These are phyloP conservation scores for Strobilomyces confusus DNA, from an alignment of 768 basidiomycete species.

Conservation along the genomic window DNA sequence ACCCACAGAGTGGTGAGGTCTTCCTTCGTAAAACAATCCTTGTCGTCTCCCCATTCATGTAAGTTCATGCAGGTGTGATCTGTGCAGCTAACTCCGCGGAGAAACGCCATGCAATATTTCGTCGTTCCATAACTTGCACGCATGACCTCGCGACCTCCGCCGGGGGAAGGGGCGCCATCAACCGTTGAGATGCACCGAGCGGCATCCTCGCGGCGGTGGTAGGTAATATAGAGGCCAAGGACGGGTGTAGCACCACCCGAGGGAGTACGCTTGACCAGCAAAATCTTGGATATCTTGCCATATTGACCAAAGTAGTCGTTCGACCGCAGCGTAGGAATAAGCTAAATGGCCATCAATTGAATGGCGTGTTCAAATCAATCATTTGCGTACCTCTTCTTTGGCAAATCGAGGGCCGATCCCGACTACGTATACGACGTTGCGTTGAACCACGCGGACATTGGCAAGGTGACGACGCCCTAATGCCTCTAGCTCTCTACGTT, in stretches of 20 bases:
- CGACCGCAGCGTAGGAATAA: conserved; percentile 88
- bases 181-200: conserved; percentile 89
- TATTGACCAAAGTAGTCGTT: conserved; percentile 98
- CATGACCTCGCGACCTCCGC: conserved; percentile 84
- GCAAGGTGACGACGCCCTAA: conserved; percentile 81
- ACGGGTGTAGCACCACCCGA: conserved; percentile 69
- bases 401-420: conserved; percentile 93
- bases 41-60: conserved; percentile 98
- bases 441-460: conserved; percentile 94
- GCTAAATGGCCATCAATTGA: conserved; percentile 38
- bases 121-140: conserved; percentile 95
- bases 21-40: conserved; percentile 96
- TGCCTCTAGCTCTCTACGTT: conserved; percentile 90
- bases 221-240: conserved; percentile 96
- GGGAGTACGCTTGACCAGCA: conserved; percentile 84
- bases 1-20: conserved; percentile 88
- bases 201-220: conserved; percentile 91
- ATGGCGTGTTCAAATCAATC: neutral
- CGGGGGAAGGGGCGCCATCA: conserved; percentile 89
- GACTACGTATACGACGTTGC: conserved; percentile 93
- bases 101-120: conserved; percentile 95
- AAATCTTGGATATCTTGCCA: conserved; percentile 94
- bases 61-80: conserved; percentile 91
- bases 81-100: conserved; percentile 78
- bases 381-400: conserved; percentile 82